Percentiles rank a stretch among this genome's conserved stretches.
Evolutionary conservation across 192 early-diverging fungal species (phyloP).

Genomic region (Coemansia sp.): DNA sequence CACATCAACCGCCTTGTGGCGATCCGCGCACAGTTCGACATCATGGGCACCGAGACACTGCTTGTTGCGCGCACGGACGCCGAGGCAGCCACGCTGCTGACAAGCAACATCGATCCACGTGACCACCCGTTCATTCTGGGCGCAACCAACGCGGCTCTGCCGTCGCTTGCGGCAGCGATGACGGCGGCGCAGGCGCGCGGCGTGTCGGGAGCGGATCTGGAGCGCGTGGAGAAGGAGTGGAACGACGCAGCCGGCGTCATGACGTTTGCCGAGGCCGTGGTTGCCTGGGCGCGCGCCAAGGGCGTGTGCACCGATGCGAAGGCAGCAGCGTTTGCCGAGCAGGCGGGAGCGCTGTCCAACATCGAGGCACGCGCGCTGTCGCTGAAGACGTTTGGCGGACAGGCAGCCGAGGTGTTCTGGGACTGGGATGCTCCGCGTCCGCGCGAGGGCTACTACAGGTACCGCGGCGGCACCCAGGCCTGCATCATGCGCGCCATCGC

Average conservation of each 20-base stretch:
- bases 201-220: conserved; percentile 70
- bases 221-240: conserved; percentile 86
- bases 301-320: conserved; percentile 44
- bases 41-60: conserved; percentile 96
- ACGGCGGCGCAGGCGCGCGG: conserved; percentile 75
- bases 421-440: conserved; percentile 88
- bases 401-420: conserved; percentile 65
- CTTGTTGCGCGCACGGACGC: conserved; percentile 95
- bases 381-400: conserved; percentile 55
- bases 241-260: conserved; percentile 73
- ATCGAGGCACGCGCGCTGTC: conserved; percentile 79
- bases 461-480: conserved; percentile 90
- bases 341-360: conserved; percentile 70
- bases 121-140: conserved; percentile 97
- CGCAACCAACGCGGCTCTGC: conserved; percentile 79
- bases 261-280: conserved; percentile 80
- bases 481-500: conserved; percentile 81
- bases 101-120: conserved; percentile 92
- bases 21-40: conserved; percentile 94
- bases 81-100: conserved; percentile 95
- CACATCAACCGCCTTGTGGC: conserved; percentile 97
- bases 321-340: conserved; percentile 48
- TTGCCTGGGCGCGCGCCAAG: conserved; percentile 62
- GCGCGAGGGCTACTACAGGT: conserved; percentile 96
- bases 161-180: conserved; percentile 75